Evolutionary conservation across 2,329 filamentous ascomycete genomes (phyloP).

Genomic region (Paramyrothecium sp.): DNA sequence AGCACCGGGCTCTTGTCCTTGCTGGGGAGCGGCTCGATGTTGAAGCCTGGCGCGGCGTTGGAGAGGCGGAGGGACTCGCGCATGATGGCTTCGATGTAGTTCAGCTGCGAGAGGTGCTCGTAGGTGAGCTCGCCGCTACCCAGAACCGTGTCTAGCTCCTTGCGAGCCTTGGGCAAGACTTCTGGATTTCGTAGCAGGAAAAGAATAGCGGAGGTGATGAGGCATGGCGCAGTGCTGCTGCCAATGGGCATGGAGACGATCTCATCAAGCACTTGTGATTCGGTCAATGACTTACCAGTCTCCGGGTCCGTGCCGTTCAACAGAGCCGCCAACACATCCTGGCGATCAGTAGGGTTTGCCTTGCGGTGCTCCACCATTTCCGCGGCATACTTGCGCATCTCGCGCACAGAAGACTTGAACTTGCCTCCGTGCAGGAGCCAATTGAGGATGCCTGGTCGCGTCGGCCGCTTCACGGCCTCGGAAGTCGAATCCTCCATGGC

Average conservation of each 20-base stretch:
- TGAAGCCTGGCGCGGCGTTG: constrained; percentile 53
- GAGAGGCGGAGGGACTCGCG: constrained; percentile 55
- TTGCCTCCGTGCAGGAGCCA: constrained; percentile 51
- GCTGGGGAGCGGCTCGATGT: constrained; percentile 45
- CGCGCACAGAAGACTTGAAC: constrained; percentile 50
- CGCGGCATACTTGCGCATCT: constrained; percentile 53
- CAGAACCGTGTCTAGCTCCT: constrained; percentile 52
- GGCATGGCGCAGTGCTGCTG: constrained; percentile 46
- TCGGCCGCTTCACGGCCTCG: constrained; percentile 55
- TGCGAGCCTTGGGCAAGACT: constrained; percentile 45
- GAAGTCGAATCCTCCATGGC: constrained; percentile 55
- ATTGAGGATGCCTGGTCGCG: constrained; percentile 49
- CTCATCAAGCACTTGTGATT: constrained; percentile 64
- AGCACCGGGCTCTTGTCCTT: constrained; percentile 42
- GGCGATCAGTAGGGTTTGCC: constrained; percentile 50
- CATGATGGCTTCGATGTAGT: constrained; percentile 53
- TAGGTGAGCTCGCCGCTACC: constrained; percentile 41
- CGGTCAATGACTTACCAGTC: constrained; percentile 55
- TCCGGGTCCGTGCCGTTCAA: constrained; percentile 59
- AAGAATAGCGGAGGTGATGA: constrained; percentile 44
- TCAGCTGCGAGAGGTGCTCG: constrained; percentile 48
- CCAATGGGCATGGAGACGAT: constrained; percentile 67
- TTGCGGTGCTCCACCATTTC: constrained; percentile 58
- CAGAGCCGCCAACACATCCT: constrained; percentile 61
- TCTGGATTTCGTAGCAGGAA: constrained; percentile 51